Evolutionary conservation across 1,284 basidiomycete genomes (phyloP), one percentile per base, ranked within the genome.

Genomic region (Marasmius tenuissimus): DNA sequence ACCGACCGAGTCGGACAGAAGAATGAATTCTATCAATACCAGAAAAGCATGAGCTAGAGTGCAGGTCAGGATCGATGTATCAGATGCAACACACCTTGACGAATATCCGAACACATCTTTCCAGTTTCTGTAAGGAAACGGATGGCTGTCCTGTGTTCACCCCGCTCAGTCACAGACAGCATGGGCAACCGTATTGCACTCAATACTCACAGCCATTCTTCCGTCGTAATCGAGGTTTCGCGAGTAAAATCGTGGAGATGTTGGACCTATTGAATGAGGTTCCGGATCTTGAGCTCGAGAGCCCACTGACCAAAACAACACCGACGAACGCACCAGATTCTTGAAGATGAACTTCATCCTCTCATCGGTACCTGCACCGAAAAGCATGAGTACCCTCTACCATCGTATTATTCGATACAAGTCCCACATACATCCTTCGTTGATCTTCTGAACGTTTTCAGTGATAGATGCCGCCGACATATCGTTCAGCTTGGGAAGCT

Each of bases 1-100:
- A 9, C 94, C 93, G 1, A 95, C 76, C 0, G 85, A 80, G 70
- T 94, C 93, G 0, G 91, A 93, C 12, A 95, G 80, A 3, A 94
- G 84, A 68, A 94, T 93, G 71, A 92, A 92, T 71, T 96, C 93
- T 81, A 57, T 39, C n/a, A 33, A 16, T 9, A 50, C n/a, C 16
- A 35, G 33, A 11, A 14, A 52, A 39, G 11, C 14, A 38, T 18
- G 34, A n/a, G 12, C 27, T 18, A 12, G 20, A 47, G 11, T 40
- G 10, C 16, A 48, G 16, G 54, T 11, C 10, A n/a, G 5, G 20
- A 42, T 27, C 20, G 10, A n/a, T 11, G 55, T 33, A 42, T 52
- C 27, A 18, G 14, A 12, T 38, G 54, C 20, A 50, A 54, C 57
- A 47, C 61, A 77, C 79, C 79, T 77, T 93, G 92, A 37, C 92